Evolutionary conservation across 2,329 filamentous ascomycete species (phyloP).

Genomic region (Pestalotiopsis sp.): DNA sequence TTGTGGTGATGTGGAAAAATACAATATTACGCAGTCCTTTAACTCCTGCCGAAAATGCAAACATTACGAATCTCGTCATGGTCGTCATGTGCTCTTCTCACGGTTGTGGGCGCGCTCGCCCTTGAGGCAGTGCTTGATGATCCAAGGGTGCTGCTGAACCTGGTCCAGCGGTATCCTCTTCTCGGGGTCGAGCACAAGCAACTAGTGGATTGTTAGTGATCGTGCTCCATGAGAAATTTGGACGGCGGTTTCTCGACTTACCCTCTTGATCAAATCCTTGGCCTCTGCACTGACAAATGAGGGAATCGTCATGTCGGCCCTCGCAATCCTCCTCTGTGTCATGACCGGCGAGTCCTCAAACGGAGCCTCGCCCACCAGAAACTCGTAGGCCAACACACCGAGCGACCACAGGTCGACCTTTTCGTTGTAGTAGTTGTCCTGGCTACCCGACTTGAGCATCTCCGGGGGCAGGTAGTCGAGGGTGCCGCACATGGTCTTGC

Average conservation of each 20-base stretch:
- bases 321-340: slow-evolving; percentile 86
- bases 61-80: slow-evolving; percentile 19
- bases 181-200: slow-evolving; percentile 89
- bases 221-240: background rate
- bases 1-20: slow-evolving; percentile 1
- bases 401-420: slow-evolving; percentile 97
- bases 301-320: slow-evolving; percentile 90
- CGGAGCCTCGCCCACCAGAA: slow-evolving; percentile 90
- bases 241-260: slow-evolving; percentile 39
- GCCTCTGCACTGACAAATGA: slow-evolving; percentile 89
- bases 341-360: slow-evolving; percentile 95
- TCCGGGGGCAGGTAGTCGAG: slow-evolving; percentile 96
- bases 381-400: slow-evolving; percentile 94
- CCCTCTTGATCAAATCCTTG: slow-evolving; percentile 87
- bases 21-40: slow-evolving; percentile 16
- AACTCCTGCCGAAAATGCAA: slow-evolving; percentile 8
- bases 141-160: slow-evolving; percentile 91
- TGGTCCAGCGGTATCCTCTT: slow-evolving; percentile 90
- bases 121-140: slow-evolving; percentile 87
- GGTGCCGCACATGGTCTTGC: slow-evolving; percentile 95
- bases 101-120: slow-evolving; percentile 53
- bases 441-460: slow-evolving; percentile 83
- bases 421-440: slow-evolving; percentile 88
- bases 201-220: slow-evolving; percentile 43
- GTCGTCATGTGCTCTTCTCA: slow-evolving; percentile 36